These are phyloP conservation scores for Gyrodon lividus DNA, from an alignment of 768 basidiomycete species.

Conservation along the genomic window DNA sequence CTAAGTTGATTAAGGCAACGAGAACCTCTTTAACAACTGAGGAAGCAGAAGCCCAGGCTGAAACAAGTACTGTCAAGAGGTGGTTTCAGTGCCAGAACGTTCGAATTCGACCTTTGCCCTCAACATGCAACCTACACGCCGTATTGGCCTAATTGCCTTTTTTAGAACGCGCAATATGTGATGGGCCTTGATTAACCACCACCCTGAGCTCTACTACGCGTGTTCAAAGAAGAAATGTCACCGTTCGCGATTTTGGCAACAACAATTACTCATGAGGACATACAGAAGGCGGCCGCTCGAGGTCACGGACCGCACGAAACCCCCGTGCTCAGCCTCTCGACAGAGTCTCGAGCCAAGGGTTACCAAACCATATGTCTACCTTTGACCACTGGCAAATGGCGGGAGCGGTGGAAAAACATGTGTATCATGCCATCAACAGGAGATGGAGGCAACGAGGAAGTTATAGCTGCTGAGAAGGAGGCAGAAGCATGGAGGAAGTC, in stretches of 20 bases:
- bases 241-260: conserved; percentile 29
- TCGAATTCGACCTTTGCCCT: background rate
- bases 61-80: background rate
- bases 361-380: conserved; percentile 80
- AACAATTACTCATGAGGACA: conserved; percentile 36
- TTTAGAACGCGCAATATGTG: conserved; percentile 6
- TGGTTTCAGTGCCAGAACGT: background rate
- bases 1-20: conserved; percentile 2
- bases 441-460: conserved; percentile 36
- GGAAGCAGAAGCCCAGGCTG: background rate
- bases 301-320: conserved; percentile 36
- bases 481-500: conserved; percentile 88
- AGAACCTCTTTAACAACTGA: background rate
- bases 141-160: conserved; percentile 16
- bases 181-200: conserved; percentile 7
- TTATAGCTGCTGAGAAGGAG: conserved; percentile 48
- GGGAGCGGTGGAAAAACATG: conserved; percentile 83
- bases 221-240: conserved; percentile 23
- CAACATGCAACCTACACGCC: conserved; percentile 20
- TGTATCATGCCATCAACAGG: conserved; percentile 65
- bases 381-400: conserved; percentile 89
- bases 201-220: conserved; percentile 9
- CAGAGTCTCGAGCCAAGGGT: conserved; percentile 57
- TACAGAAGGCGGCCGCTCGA: conserved; percentile 30
- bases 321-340: conserved; percentile 49